Percentiles rank a stretch among this genome's conserved stretches.
Evolutionary conservation across 495 filamentous ascomycete species (phyloP).

Genomic region (Penicillium atrosanguineum): DNA sequence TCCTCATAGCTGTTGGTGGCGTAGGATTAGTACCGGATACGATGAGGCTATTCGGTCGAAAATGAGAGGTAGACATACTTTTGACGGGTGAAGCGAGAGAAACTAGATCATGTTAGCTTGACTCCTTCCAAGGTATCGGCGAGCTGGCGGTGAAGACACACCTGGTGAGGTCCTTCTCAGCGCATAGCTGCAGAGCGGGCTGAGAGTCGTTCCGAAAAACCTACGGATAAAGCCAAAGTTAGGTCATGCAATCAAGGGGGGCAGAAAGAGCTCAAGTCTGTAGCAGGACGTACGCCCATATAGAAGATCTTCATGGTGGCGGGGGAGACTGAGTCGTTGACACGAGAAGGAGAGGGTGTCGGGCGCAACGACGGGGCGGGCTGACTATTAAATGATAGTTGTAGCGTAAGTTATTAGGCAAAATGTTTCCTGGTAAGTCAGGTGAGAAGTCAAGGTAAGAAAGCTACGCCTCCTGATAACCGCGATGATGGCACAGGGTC

Average conservation of each 20-base stretch:
- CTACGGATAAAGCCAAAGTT: conserved; percentile 35
- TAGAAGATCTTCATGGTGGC: conserved; percentile 89
- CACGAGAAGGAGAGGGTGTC: conserved; percentile 3
- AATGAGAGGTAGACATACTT: conserved; percentile 41
- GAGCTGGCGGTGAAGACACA: conserved; percentile 6
- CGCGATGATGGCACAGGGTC: conserved; percentile 16
- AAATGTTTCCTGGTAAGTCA: not conserved
- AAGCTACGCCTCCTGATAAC: conserved; percentile 18
- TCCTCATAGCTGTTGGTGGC: conserved; percentile 44
- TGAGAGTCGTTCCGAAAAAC: conserved; percentile 77
- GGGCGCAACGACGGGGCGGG: not conserved
- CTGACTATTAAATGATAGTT: not conserved
- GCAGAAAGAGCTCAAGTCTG: not conserved
- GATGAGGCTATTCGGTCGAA: not conserved
- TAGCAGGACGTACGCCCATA: conserved; percentile 67
- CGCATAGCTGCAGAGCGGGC: conserved; percentile 77
- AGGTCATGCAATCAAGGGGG: not conserved
- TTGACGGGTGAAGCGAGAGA: conserved; percentile 74
- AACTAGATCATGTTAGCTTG: conserved; percentile 37
- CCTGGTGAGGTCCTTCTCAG: conserved; percentile 72
- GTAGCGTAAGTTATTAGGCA: not conserved
- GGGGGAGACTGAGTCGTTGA: conserved; percentile 12
- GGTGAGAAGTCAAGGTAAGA: not conserved
- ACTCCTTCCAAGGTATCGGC: not conserved
- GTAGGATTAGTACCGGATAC: conserved; percentile 1